Evolutionary conservation across 768 basidiomycete genomes (phyloP), one percentile per base, ranked within the genome.

Genomic region (Auriscalpium vulgare): DNA sequence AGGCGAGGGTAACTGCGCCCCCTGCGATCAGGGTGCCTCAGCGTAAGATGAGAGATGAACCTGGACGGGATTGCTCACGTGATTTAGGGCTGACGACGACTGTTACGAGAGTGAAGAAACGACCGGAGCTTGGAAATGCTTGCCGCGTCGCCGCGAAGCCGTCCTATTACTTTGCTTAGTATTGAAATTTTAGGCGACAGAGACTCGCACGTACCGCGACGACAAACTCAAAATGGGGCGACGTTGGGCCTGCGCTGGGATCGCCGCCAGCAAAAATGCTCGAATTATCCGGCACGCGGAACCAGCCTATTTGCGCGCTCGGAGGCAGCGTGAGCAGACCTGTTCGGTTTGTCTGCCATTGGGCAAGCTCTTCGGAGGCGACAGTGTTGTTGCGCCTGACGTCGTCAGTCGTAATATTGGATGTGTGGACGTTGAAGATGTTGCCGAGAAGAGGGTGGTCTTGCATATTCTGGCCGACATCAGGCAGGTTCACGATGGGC

Each of bases 391-490:
- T 62, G 13, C 52, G 47, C 21, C 29, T 23, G 35, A 54, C 21
- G 17, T 58, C 57, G 19, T 58, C 57, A 17, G 40, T 21, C 43
- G 57, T 58, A 13, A 47, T 44, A n/a, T 29, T 17, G 56, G 54
- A 45, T 2, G 23, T 29, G 51, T 61, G 62, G 37, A 47, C 45
- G 19, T 34, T 43, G 17, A n/a, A 53, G 29, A 35, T 40, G 37
- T 45, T 64, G 13, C 37, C 57, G 50, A 50, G 10, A 10, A 34
- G 4, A 43, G 46, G 13, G 52, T 60, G 54, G 62, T 72, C 73
- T 62, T 72, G 71, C 11, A 74, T 61, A 55, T 74, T 72, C 9
- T 36, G 61, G n/a, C 74, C 73, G 23, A 75, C 73, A 4, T 69
- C 70, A 1, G 73, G 70, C 17, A 71, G 61, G 55, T 71, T 36